phyloP scores from a whole-genome alignment of 73 alveolate species.

The Symbiodinium pilosum region DNA sequence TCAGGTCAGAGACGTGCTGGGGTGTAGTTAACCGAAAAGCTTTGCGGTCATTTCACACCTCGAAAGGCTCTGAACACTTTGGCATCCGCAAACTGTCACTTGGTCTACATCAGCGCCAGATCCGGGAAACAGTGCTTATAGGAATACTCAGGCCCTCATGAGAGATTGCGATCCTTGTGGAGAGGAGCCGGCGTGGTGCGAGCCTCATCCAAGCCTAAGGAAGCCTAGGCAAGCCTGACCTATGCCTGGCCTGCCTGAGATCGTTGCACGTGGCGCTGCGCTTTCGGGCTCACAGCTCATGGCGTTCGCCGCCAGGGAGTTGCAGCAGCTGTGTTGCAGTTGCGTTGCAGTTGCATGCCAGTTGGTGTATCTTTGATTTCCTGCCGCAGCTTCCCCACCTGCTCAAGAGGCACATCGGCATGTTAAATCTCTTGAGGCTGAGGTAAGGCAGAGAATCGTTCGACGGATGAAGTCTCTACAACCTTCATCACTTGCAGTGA shows the following conservation, averaged over 20 bases:
- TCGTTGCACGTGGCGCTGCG: slow-evolving; percentile 87
- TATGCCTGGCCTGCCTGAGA: not conserved
- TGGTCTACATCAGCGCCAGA: not conserved
- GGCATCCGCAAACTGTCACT: not conserved
- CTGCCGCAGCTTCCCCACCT: too few relatives aligned
- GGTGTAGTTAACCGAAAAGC: not conserved
- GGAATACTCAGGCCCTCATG: not conserved
- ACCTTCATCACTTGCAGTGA: too few relatives aligned
- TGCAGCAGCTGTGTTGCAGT: too few relatives aligned
- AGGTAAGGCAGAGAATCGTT: too few relatives aligned
- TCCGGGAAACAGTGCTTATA: not conserved
- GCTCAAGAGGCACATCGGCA: too few relatives aligned
- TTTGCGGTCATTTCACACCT: not conserved
- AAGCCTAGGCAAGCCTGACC: not conserved
- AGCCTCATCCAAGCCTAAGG: not conserved
- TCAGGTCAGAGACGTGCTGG: slow-evolving; percentile 10
- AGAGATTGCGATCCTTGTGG: slow-evolving; percentile 46
- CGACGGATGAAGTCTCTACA: too few relatives aligned
- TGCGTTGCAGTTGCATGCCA: too few relatives aligned
- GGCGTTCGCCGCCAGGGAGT: slow-evolving; percentile 69
- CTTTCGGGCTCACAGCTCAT: slow-evolving; percentile 84
- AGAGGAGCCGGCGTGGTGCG: slow-evolving; percentile 88
- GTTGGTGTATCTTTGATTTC: too few relatives aligned
- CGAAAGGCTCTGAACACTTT: not conserved
- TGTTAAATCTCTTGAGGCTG: too few relatives aligned